Evolutionary conservation across 202 grass and related monocot species (phyloP).

Genomic region (Brachypodium distachyon): DNA sequence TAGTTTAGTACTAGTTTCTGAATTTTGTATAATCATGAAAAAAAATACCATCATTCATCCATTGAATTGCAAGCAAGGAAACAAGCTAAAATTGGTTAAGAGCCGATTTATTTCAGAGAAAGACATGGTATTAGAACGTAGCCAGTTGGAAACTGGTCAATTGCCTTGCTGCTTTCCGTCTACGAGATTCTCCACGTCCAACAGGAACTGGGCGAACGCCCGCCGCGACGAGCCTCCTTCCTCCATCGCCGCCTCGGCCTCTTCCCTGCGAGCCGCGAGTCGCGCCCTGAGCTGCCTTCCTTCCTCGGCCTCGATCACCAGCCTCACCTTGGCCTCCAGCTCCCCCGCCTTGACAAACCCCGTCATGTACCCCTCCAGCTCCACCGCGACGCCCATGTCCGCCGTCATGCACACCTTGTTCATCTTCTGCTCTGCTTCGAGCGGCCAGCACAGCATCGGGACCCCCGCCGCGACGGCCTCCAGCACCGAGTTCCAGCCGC

Average conservation of each 20-base stretch:
- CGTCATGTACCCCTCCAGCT: slow-evolving; percentile 35
- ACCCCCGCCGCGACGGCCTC: slow-evolving; percentile 36
- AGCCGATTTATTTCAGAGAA: too few relatives aligned
- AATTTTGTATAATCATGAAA: too few relatives aligned
- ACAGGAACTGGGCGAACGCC: slow-evolving; percentile 24
- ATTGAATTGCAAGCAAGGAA: too few relatives aligned
- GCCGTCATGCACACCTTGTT: slow-evolving; percentile 37
- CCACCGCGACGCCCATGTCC: slow-evolving; percentile 25
- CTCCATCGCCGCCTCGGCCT: slow-evolving; percentile 7
- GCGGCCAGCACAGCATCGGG: slow-evolving; percentile 36
- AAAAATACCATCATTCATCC: too few relatives aligned
- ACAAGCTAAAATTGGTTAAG: too few relatives aligned
- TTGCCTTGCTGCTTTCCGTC: neutral
- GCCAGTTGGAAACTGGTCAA: neutral
- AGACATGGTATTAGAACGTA: too few relatives aligned
- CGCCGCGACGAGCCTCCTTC: slow-evolving; percentile 11
- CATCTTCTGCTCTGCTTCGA: slow-evolving; percentile 39
- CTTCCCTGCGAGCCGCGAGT: slow-evolving; percentile 8
- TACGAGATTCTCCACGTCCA: slow-evolving; percentile 10
- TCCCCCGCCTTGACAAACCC: slow-evolving; percentile 34
- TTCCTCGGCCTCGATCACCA: slow-evolving; percentile 36
- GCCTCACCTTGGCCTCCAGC: slow-evolving; percentile 33
- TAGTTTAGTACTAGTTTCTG: too few relatives aligned
- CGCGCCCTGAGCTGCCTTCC: slow-evolving; percentile 27
- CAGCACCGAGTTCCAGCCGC: slow-evolving; percentile 73